Conservation (phyloP, 2,329 filamentous ascomycete genomes). For the Volutella citrinella region DNA sequence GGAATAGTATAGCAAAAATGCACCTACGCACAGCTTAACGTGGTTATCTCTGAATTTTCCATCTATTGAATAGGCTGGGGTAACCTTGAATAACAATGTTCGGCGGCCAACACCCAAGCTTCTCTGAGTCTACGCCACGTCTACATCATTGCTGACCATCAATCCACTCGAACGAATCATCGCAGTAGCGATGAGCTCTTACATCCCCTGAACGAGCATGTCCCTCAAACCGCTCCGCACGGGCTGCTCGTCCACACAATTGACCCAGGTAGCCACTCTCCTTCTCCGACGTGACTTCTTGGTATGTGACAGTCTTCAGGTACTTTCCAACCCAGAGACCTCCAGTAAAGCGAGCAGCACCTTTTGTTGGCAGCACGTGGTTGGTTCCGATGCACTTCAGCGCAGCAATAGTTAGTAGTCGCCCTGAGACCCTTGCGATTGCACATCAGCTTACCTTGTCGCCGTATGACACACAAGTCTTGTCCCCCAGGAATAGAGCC, state of each 20-base stretch:
- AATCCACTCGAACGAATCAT: too few species aligned
- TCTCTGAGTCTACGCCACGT: too few species aligned
- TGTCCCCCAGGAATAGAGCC: slow-evolving; percentile 9
- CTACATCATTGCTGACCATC: too few species aligned
- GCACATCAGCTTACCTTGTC: slow-evolving; percentile 8
- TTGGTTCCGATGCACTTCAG: slow-evolving; percentile 16
- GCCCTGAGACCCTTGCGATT: neutral
- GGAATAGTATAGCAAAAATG: too few species aligned
- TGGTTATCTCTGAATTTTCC: too few species aligned
- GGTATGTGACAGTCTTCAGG: slow-evolving; percentile 13
- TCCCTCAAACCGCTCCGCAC: slow-evolving; percentile 11
- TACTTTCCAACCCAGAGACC: slow-evolving; percentile 13
- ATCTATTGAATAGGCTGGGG: too few species aligned
- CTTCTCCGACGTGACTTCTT: slow-evolving; percentile 8
- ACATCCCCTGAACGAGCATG: slow-evolving; percentile 15
- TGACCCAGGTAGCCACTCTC: slow-evolving; percentile 8
- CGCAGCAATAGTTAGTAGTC: neutral
- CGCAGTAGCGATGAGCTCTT: too few species aligned
- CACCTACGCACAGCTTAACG: too few species aligned
- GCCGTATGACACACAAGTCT: slow-evolving; percentile 13
- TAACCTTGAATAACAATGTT: too few species aligned
- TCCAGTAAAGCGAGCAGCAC: slow-evolving; percentile 7
- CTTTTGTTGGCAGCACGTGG: slow-evolving; percentile 8
- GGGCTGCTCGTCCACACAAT: slow-evolving; percentile 10
- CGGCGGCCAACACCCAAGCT: too few species aligned